Conservation (phyloP, 2,329 filamentous ascomycete genomes). For the Penicillium carneum region DNA sequence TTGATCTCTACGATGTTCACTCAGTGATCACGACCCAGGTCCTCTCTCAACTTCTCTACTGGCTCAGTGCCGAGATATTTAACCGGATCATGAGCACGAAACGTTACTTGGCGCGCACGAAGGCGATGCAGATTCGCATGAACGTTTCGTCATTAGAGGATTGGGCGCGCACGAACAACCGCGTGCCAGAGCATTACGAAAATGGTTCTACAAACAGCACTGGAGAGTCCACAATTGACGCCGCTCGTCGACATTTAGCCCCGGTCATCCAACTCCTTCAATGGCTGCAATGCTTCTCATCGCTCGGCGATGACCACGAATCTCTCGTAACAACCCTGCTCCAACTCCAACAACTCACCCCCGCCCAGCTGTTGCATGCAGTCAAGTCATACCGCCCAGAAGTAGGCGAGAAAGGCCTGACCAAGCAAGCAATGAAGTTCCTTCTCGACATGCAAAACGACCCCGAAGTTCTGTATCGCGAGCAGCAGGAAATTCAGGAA, state of each 20-base stretch:
- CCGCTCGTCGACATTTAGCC: slow-evolving; percentile 81
- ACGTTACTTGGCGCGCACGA: slow-evolving; percentile 91
- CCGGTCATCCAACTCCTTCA: slow-evolving; percentile 93
- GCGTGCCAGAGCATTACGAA: slow-evolving; percentile 93
- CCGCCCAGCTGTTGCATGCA: slow-evolving; percentile 87
- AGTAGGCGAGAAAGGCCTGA: slow-evolving; percentile 90
- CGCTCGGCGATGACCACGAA: slow-evolving; percentile 86
- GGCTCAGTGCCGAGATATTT: slow-evolving; percentile 94
- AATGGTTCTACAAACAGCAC: slow-evolving; percentile 84
- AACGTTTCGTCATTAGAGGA: slow-evolving; percentile 95
- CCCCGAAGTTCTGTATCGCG: slow-evolving; percentile 62
- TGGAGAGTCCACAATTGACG: slow-evolving; percentile 85
- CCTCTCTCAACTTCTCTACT: slow-evolving; percentile 90
- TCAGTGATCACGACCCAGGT: slow-evolving; percentile 94
- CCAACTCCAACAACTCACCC: slow-evolving; percentile 82
- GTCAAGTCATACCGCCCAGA: slow-evolving; percentile 93
- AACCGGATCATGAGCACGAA: slow-evolving; percentile 97
- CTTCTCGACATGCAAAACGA: slow-evolving; percentile 81
- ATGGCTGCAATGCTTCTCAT: slow-evolving; percentile 98
- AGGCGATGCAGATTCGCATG: slow-evolving; percentile 99
- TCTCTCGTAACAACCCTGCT: slow-evolving; percentile 86
- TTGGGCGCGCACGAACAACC: slow-evolving; percentile 92
- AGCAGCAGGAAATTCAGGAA: slow-evolving; percentile 45
- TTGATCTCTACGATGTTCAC: slow-evolving; percentile 98
- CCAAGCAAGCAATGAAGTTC: slow-evolving; percentile 87